Base-by-base conservation (phyloP, 441 rosid genomes). In the Corymbia calophylla region DNA sequence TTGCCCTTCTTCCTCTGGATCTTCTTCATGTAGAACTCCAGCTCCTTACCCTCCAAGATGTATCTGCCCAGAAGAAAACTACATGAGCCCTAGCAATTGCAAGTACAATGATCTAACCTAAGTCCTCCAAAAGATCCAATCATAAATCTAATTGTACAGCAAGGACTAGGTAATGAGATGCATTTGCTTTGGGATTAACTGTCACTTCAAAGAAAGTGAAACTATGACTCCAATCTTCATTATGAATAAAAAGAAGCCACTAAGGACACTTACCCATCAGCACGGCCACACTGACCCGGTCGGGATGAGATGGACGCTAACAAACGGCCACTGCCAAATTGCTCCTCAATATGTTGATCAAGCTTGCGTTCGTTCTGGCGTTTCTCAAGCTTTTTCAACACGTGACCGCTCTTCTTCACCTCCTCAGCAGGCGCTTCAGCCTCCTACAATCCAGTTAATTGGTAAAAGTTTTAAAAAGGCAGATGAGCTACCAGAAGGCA, bases 1-100 rank as follows among this genome's bases (percentile, higher is more conserved):
- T 93, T 93, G 32, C 94, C 94, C 93, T 93, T 93, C 93, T 91
- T 93, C 89, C 86, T 93, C 93, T 93, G 94, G 66, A 93, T 25
- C 93, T 93, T 93, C 92, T 90, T 93, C 93, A 88, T 92, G 93
- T 93, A 92, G 88, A 93, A 92, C 73, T 93, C 94, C 66, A 93
- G 90, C 91, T 93, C 94, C 87, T 91, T 93, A 64, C 93, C 94
- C 87, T 93, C 93, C 92, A 93, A 89, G 55, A 92, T 92, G 56
- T 91, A 93, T 86, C 94, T 93, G 93, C 87, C 51, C 29, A 87
- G 49, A 87, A 39, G 51, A 87, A 87, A 10, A 87, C 70, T 9
- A 87, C 47, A 77, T 77, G 84, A 77, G 9, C 23, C 84, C 84
- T 12, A 23, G n/a, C 84, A 44, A 44, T 44, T 12, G 6, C 51